Conservation (phyloP, 805 yeast species). For the Wickerhamomyces mucosus region DNA sequence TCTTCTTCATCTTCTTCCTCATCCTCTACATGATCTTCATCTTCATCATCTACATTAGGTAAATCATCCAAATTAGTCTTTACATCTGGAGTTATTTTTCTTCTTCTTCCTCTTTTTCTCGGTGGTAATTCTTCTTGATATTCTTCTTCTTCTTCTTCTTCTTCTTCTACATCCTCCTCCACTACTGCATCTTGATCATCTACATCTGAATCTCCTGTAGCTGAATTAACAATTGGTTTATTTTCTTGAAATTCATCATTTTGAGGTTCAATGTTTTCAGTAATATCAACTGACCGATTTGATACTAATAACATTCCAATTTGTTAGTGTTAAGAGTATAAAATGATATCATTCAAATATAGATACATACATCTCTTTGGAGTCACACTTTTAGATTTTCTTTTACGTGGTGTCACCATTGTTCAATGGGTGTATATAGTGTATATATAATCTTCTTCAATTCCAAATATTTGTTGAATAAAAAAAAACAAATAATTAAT, state of each 20-base stretch:
- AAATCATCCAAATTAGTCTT: conserved; percentile 1
- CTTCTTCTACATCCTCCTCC: neutral
- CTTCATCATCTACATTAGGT: conserved; percentile 5
- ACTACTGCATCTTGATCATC: conserved; percentile 1
- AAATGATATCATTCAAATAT: neutral
- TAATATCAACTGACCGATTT: neutral
- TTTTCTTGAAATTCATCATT: neutral
- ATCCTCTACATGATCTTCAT: conserved; percentile 19
- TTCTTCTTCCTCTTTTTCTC: conserved; percentile 1
- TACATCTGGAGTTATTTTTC: neutral
- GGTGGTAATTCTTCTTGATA: neutral
- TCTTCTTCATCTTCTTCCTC: conserved; percentile 20
- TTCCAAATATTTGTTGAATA: too few species aligned
- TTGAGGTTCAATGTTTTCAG: neutral
- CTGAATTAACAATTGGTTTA: neutral
- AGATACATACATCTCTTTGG: neutral
- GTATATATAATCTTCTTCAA: too few species aligned
- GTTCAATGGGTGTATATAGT: too few species aligned
- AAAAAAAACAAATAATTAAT: too few species aligned
- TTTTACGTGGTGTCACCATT: too few species aligned
- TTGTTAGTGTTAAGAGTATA: neutral
- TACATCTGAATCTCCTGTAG: neutral
- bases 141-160: conserved; percentile 3
- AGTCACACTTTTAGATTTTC: neutral
- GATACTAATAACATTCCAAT: neutral